These are phyloP conservation scores for Gnomoniopsis sp. DNA, from an alignment of 2,329 filamentous ascomycete genomes.

Conservation along the genomic window DNA sequence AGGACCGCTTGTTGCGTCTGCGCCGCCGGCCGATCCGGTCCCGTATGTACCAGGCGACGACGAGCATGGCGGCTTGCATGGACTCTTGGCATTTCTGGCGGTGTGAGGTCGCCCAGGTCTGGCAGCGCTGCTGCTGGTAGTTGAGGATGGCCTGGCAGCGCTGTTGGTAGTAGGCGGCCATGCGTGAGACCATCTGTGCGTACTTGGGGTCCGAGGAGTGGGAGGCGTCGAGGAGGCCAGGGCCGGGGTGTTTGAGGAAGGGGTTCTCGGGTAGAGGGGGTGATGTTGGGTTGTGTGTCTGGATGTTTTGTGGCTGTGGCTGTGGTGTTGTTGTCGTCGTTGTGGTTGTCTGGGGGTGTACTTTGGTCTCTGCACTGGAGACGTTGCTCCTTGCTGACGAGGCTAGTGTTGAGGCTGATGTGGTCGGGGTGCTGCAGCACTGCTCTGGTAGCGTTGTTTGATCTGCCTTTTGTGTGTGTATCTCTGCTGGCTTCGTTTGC, in stretches of 20 bases:
- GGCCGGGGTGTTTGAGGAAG: constrained; percentile 6
- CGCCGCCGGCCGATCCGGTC: constrained; percentile 43
- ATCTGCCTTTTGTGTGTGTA: constrained; percentile 8
- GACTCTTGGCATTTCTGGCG: constrained; percentile 46
- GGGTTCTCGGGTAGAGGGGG: background rate
- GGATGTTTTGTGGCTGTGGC: background rate
- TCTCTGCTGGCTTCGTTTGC: constrained; percentile 1
- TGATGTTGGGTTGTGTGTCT: background rate
- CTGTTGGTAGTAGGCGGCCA: constrained; percentile 47
- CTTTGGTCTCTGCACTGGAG: constrained; percentile 14
- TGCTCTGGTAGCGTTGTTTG: background rate
- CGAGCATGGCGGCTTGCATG: constrained; percentile 46
- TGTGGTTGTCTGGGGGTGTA: constrained; percentile 11
- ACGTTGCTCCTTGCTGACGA: constrained; percentile 1
- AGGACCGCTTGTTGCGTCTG: constrained; percentile 37
- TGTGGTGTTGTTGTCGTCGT: background rate
- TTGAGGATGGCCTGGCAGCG: constrained; percentile 43
- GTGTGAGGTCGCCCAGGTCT: constrained; percentile 44
- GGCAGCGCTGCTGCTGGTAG: constrained; percentile 45
- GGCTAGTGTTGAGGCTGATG: constrained; percentile 12
- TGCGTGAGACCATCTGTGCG: constrained; percentile 43
- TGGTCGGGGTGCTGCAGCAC: constrained; percentile 6
- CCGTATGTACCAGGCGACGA: constrained; percentile 48
- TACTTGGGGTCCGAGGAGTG: constrained; percentile 35
- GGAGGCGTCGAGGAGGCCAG: constrained; percentile 7